Base-by-base conservation (phyloP, 192 early-diverging fungal species). In the Rhizoclosmatium globosum region DNA sequence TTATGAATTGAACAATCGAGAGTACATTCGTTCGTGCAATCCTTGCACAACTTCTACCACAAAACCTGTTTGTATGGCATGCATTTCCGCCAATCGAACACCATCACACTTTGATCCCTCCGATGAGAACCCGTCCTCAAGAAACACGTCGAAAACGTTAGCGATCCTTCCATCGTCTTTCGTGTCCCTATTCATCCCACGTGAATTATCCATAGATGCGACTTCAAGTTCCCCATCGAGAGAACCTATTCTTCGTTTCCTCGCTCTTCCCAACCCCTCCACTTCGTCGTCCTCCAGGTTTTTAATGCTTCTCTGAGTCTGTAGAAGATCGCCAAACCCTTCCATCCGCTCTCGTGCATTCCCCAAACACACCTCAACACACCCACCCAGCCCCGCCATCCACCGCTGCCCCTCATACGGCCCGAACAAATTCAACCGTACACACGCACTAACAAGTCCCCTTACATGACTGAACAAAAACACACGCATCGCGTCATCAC, bases 381-480 rank as follows among this genome's bases (percentile, higher is more conserved):
- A 53, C 50, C 21, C 3, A 23, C 53, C 48, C 19, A 83, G 21
- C 3, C 71, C 47, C 66, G 91, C 83, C 74, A 96, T 84, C 38
- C 94, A 82, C 47, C 88, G 83, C 76, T 98, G 97, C 3, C 93
- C 94, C 64, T 92, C 88, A 80, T 96, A 95, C 4, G 97, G 97
- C 1, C 97, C 97, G 57, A 95, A 86, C 6, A 97, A 85, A 78
- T 96, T 96, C 43, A 98, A 85, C 11, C 97, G 88, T 38, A 98
- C 92, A 4, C 95, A 95, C 0, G 95, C 92, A 1, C 95, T 96
- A 60, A 96, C 87, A 7, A 95, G 81, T n/a, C 93, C 89, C 11
- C 97, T 91, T n/a, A 92, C 89, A 86, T 94, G 94, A 46, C 95
- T 84, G 82, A 95, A 97, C 64, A 98, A 72, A 73, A 90, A 93